Base-by-base conservation (phyloP, 495 filamentous ascomycete species). In the Neurospora tetrasperma region DNA sequence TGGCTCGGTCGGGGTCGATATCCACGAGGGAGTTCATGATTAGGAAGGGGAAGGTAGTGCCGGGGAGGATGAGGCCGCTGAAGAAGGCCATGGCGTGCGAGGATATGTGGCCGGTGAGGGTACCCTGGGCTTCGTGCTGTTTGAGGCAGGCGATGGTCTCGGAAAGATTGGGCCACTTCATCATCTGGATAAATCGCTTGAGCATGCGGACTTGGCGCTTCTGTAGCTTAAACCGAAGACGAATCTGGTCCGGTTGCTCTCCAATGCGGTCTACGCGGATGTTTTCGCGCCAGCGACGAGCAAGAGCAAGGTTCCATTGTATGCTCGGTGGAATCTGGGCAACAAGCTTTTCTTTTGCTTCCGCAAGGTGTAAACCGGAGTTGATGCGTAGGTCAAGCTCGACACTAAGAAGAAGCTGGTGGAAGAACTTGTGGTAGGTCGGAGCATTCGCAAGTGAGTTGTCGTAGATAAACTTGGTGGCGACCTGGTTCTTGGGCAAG, bases 11-110 rank as follows among this genome's bases (percentile, higher is more conserved):
- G 4, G 86, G 86, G 78, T 92, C 90, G 75, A 90, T 90, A 79
- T 92, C 91, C 74, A 92, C 87, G 23, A 93, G 84, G 23, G 89
- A 81, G 78, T 91, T 92, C 89, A 93, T 92, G 59, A 91, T 87
- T 18, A 92, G 85, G 81, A 88, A 93, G 42, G 89, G 88, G 72
- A 91, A 87, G 20, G 89, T 91, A 1, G 83, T 79, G n/a, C 91
- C 91, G 8, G 91, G 91, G 7, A 92, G 83, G 71, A 92, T 86
- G 23, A 91, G 83, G 6, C 90, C 90, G 44, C 88, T 89, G 75
- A 92, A 91, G 84, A 90, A 93, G 48, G 90, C 90, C 87, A 91
- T 89, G 68, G 90, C 85, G 77, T 90, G 87, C 27, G 88, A 88
- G 76, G 86, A 89, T 75, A 89, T 82, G 66, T 87, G 82, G 75